These are phyloP conservation scores for Neodidymelliopsis sp. DNA, from an alignment of 2,329 filamentous ascomycete species.

Conservation along the genomic window DNA sequence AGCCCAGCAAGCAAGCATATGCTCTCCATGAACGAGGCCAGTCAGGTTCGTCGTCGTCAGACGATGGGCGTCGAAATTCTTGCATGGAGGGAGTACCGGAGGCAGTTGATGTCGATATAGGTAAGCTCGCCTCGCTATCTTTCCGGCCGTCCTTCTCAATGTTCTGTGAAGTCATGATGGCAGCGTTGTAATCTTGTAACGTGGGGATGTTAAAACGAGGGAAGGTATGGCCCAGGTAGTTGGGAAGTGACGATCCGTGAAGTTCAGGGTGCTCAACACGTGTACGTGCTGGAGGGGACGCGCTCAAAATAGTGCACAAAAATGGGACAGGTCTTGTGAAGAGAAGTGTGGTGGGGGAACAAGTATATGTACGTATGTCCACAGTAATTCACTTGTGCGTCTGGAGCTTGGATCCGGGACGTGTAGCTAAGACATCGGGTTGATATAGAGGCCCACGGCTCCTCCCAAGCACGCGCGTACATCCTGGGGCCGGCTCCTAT, in stretches of 20 bases:
- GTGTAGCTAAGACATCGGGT: conserved; percentile 24
- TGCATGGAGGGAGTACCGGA: conserved; percentile 33
- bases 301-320: conserved; percentile 26
- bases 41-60: conserved; percentile 41
- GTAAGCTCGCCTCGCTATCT: conserved; percentile 28
- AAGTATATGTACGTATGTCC: conserved; percentile 30
- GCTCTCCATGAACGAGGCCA: conserved; percentile 57
- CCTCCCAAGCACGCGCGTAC: conserved; percentile 39
- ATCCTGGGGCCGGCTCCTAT: conserved; percentile 32
- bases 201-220: conserved; percentile 2
- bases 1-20: conserved; percentile 54
- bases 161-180: conserved; percentile 23
- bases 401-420: conserved; percentile 26
- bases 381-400: conserved; percentile 24
- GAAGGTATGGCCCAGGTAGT: conserved; percentile 17
- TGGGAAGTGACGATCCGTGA: conserved; percentile 16
- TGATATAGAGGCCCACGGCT: conserved; percentile 35
- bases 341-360: conserved; percentile 9
- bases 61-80: conserved; percentile 24
- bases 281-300: conserved; percentile 25
- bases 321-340: conserved; percentile 13
- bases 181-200: conserved; percentile 12
- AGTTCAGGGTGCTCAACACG: conserved; percentile 29
- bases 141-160: conserved; percentile 32
- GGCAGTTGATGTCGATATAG: conserved; percentile 35